These are phyloP conservation scores for Raffaelea ambrosiae DNA, from an alignment of 2,329 filamentous ascomycete genomes.

Conservation along the genomic window DNA sequence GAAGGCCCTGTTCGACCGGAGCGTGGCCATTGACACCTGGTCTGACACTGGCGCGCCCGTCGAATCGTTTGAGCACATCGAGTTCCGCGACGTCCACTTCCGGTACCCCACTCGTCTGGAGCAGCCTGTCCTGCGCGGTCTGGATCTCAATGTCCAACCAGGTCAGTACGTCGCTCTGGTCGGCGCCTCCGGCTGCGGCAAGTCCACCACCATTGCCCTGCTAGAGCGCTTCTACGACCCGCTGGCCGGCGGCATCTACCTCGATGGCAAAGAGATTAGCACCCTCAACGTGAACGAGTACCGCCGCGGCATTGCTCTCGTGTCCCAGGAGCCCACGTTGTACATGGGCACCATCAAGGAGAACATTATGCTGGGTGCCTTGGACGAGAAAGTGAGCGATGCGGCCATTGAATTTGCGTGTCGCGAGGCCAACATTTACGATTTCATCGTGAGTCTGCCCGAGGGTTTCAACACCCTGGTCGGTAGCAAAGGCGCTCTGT, in stretches of 20 bases:
- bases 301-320: slow-evolving; percentile 73
- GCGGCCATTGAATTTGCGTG: slow-evolving; percentile 69
- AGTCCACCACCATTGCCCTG: slow-evolving; percentile 85
- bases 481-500: slow-evolving; percentile 75
- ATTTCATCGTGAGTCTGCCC: slow-evolving; percentile 75
- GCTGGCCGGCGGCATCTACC: slow-evolving; percentile 65
- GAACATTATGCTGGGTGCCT: slow-evolving; percentile 75
- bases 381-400: slow-evolving; percentile 58
- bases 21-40: slow-evolving; percentile 78
- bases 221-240: slow-evolving; percentile 95
- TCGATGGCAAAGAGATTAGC: slow-evolving; percentile 78
- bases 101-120: slow-evolving; percentile 86
- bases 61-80: slow-evolving; percentile 59
- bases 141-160: slow-evolving; percentile 65
- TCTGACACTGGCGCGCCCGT: slow-evolving; percentile 58
- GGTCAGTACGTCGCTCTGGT: slow-evolving; percentile 85
- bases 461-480: slow-evolving; percentile 82
- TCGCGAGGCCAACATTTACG: slow-evolving; percentile 85
- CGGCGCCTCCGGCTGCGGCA: slow-evolving; percentile 89
- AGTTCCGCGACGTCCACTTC: slow-evolving; percentile 91
- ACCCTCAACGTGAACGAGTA: slow-evolving; percentile 79
- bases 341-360: slow-evolving; percentile 90
- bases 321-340: slow-evolving; percentile 88
- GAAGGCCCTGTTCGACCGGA: slow-evolving; percentile 74
- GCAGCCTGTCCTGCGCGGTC: slow-evolving; percentile 80